Evolutionary conservation across 2,329 filamentous ascomycete species (phyloP), one percentile per base, ranked within the genome.

Genomic region (Beauveria brongniartii): DNA sequence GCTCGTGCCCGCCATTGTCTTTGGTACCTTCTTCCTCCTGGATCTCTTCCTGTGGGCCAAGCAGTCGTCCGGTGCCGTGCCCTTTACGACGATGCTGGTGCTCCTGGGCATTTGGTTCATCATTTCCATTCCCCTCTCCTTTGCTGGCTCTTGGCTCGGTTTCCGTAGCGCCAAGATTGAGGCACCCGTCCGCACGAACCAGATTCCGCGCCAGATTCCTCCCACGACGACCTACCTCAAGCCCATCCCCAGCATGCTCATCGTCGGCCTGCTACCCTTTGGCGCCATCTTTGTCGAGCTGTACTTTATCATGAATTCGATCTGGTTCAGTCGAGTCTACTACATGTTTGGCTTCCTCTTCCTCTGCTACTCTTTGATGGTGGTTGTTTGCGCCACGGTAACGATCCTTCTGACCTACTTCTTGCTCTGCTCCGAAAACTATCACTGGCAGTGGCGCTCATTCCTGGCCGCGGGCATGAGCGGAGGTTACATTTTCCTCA

Each of bases 281-380:
- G 92, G 90, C 52, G 93, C 94, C 64, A 97, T 99, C 71, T 97
- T 97, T 67, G 92, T 97, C 52, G 94, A 99, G 77, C 86, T 99
- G 2, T 97, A 96, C 82, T 97, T 97, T 76, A 97, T 99, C 79
- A 96, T 99, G 91, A 96, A 88, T 77, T 96, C 91, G 28, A 93
- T 99, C 72, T 99, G 94, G 94, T 96, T 95, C 76, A 93, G 88
- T 79, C 91, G 94, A 76, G 94, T 99, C 66, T 99, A 99, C 81
- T 99, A 99, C 82, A 99, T 99, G 94, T 99, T 99, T 69, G 94
- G 94, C 24, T 99, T 99, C 82, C 80, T 99, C 41, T 99, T 99
- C 81, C 83, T 99, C 61, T 97, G 92, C 81, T 99, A 96, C 71
- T 92, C 90, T 12, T 83, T 99, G 55, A 97, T 99, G 92, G 91